Percentiles rank a stretch among this genome's conserved stretches.
Conservation (phyloP, 2,329 filamentous ascomycete species). For the Colletotrichum cordylinicola region DNA sequence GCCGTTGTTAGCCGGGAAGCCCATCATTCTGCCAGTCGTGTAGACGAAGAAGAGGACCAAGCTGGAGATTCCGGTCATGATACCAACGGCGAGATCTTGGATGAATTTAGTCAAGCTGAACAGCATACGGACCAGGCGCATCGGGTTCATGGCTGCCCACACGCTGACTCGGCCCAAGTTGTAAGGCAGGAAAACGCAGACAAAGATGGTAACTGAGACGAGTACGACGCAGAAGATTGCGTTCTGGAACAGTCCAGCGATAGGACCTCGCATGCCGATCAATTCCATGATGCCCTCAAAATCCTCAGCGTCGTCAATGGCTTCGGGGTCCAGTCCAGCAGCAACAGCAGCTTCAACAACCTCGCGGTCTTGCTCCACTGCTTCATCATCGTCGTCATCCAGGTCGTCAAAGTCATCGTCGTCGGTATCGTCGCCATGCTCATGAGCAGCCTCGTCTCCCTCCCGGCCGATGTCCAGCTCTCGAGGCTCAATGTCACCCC, state of each 20-base stretch:
- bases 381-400: conserved; percentile 32
- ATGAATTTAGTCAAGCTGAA: conserved; percentile 79
- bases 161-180: conserved; percentile 87
- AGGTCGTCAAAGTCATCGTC: conserved; percentile 36
- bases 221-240: conserved; percentile 92
- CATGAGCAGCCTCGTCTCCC: conserved; percentile 56
- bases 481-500: conserved; percentile 57
- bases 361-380: conserved; percentile 57
- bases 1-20: conserved; percentile 13
- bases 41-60: conserved; percentile 7
- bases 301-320: conserved; percentile 87
- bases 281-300: conserved; percentile 96
- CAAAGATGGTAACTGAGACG: conserved; percentile 83
- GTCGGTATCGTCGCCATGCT: conserved; percentile 50
- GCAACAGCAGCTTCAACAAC: conserved; percentile 69
- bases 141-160: conserved; percentile 79
- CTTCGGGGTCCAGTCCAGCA: conserved; percentile 75
- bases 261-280: conserved; percentile 92
- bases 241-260: conserved; percentile 91
- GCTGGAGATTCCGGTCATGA: conserved; percentile 45
- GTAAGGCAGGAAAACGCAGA: conserved; percentile 90
- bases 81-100: conserved; percentile 75
- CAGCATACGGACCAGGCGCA: conserved; percentile 75
- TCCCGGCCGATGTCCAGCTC: conserved; percentile 29
- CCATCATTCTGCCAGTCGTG: conserved; percentile 21